Evolutionary conservation across 768 basidiomycete genomes (phyloP).

Genomic region (Serendipita vermifera): DNA sequence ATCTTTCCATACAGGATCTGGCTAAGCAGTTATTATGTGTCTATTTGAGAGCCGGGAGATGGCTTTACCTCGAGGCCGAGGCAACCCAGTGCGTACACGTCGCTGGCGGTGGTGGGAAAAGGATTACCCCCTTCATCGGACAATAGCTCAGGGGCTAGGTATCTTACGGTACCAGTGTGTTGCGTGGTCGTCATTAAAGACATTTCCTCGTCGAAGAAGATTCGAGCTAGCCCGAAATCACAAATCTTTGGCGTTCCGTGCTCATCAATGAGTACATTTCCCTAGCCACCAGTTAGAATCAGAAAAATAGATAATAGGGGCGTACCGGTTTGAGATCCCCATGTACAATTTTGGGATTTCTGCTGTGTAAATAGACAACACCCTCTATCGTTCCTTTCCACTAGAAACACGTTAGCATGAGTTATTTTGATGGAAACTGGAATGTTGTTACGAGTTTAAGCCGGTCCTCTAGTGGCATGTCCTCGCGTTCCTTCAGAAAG

Average conservation of each 20-base stretch:
- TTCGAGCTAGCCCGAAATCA: neutral
- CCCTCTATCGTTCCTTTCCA: neutral
- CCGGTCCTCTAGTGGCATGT: neutral
- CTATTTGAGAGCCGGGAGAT: too few relatives aligned
- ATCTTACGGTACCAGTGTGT: neutral
- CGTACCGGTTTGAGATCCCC: neutral
- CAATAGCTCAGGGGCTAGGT: neutral
- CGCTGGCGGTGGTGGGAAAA: neutral
- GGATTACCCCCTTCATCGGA: neutral
- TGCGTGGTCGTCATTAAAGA: neutral
- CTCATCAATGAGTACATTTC: neutral
- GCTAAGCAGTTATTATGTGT: too few relatives aligned
- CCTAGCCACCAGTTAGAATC: neutral
- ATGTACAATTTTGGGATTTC: neutral
- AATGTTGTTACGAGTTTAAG: neutral
- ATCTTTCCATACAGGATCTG: too few relatives aligned
- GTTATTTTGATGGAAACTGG: neutral
- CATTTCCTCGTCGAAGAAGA: neutral
- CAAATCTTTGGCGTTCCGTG: neutral
- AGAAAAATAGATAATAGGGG: neutral
- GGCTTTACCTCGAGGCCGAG: neutral
- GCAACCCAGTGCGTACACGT: neutral
- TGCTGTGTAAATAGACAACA: neutral
- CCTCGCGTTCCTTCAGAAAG: neutral
- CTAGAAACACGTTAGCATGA: neutral